Percentiles rank a stretch among this genome's conserved stretches.
phyloP scores from a whole-genome alignment of 2,329 filamentous ascomycete species.

The Aspergillus calidoustus region DNA sequence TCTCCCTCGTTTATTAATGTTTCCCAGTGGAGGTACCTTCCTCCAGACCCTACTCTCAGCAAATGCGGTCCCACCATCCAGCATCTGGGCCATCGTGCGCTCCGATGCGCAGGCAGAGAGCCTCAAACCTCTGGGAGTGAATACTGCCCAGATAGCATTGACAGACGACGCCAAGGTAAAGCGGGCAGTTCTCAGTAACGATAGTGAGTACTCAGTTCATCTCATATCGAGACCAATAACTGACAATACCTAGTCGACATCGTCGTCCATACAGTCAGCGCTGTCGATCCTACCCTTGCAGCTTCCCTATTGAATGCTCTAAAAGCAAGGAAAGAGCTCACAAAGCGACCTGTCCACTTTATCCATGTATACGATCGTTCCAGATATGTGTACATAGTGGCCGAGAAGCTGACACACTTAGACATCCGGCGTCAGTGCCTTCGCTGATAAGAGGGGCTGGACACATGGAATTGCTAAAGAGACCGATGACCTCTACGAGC shows the following conservation, averaged over 20 bases:
- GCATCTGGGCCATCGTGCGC: not conserved
- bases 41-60: not conserved
- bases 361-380: not conserved
- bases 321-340: not conserved
- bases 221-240: not conserved
- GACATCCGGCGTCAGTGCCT: not conserved
- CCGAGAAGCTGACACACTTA: not conserved
- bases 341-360: not conserved
- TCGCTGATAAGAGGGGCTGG: not conserved
- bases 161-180: not conserved
- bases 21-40: not conserved
- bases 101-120: not conserved
- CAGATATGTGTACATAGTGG: no score
- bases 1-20: not conserved
- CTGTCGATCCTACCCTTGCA: not conserved
- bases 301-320: not conserved
- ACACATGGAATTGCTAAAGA: not conserved
- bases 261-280: not conserved
- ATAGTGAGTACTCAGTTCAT: not conserved
- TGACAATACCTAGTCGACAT: not conserved
- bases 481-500: not conserved
- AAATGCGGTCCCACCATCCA: not conserved
- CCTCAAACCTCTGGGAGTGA: not conserved
- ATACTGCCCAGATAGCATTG: not conserved
- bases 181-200: not conserved